Percentiles rank a stretch among this genome's conserved stretches.
phyloP scores from a whole-genome alignment of 352 stramenopile genomes.

The Plasmopara halstedii region DNA sequence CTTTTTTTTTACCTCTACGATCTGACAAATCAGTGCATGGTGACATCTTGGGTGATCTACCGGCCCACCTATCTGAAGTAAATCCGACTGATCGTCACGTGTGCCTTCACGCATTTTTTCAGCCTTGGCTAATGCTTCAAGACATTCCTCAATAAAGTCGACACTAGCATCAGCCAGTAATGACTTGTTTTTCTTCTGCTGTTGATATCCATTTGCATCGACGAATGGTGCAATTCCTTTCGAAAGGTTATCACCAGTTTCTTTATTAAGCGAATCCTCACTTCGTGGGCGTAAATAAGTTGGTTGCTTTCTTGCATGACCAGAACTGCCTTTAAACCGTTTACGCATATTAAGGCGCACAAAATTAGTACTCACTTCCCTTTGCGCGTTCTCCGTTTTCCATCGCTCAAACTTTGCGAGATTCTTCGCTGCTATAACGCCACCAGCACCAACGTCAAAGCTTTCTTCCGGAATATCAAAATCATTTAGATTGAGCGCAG shows the following conservation, averaged over 20 bases:
- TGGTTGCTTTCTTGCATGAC: constrained; percentile 56
- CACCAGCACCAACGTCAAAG: not conserved
- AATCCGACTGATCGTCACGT: not conserved
- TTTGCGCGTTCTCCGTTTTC: constrained; percentile 47
- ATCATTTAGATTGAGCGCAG: constrained; percentile 26
- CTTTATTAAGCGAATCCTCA: constrained; percentile 20
- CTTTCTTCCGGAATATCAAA: constrained; percentile 21
- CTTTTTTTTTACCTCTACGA: constrained; percentile 76
- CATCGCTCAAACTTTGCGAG: constrained; percentile 38
- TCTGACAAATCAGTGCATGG: constrained; percentile 50
- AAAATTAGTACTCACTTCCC: constrained; percentile 68
- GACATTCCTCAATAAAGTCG: constrained; percentile 76
- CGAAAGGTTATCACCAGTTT: constrained; percentile 4
- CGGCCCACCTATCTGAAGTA: constrained; percentile 5
- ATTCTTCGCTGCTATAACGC: constrained; percentile 3
- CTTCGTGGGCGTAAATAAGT: constrained; percentile 46
- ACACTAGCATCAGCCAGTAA: constrained; percentile 42
- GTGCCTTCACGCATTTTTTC: constrained; percentile 15
- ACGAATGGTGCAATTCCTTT: constrained; percentile 11
- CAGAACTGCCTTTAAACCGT: constrained; percentile 57
- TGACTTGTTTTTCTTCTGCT: constrained; percentile 19
- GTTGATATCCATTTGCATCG: constrained; percentile 20
- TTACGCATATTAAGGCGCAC: constrained; percentile 76
- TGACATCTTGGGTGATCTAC: constrained; percentile 49
- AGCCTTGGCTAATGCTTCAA: constrained; percentile 42